phyloP scores from a whole-genome alignment of 352 stramenopile species.

The Phytopythium chamaehyphon region DNA sequence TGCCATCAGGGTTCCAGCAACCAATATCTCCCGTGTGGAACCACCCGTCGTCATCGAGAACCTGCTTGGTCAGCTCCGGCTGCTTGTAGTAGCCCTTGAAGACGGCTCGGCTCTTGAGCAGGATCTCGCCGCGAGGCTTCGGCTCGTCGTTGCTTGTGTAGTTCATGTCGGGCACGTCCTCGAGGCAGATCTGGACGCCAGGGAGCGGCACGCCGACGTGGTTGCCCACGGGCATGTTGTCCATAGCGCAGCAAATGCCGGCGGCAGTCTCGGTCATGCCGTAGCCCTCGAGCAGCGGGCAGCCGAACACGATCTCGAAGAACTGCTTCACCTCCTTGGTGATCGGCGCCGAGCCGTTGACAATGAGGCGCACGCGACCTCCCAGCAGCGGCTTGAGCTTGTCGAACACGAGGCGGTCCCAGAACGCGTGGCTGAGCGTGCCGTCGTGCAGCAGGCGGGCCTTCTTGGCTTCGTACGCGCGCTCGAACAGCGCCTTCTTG shows the following conservation, averaged over 20 bases:
- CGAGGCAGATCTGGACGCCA: constrained; percentile 89
- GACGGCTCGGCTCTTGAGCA: constrained; percentile 82
- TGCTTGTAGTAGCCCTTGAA: constrained; percentile 95
- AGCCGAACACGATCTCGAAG: constrained; percentile 90
- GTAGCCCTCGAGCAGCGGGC: constrained; percentile 92
- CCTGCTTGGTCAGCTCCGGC: constrained; percentile 85
- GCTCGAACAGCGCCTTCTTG: constrained; percentile 88
- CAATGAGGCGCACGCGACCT: constrained; percentile 86
- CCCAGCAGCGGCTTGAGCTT: constrained; percentile 93
- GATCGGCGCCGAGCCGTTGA: constrained; percentile 93
- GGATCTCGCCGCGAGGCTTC: constrained; percentile 74
- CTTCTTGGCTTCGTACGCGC: constrained; percentile 76
- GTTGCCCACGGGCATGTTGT: constrained; percentile 41
- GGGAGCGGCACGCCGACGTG: constrained; percentile 90
- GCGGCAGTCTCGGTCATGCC: constrained; percentile 89
- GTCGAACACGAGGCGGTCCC: constrained; percentile 94
- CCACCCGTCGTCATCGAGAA: constrained; percentile 91
- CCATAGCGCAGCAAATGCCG: constrained; percentile 30
- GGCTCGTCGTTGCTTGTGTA: constrained; percentile 74
- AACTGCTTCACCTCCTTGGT: constrained; percentile 92
- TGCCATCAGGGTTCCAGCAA: constrained; percentile 90
- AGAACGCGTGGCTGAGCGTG: constrained; percentile 69
- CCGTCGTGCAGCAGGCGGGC: constrained; percentile 30
- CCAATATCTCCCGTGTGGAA: constrained; percentile 97
- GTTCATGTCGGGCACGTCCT: constrained; percentile 96